Evolutionary conservation across 441 rosid genomes (phyloP).

Genomic region (Mallotus japonicus): DNA sequence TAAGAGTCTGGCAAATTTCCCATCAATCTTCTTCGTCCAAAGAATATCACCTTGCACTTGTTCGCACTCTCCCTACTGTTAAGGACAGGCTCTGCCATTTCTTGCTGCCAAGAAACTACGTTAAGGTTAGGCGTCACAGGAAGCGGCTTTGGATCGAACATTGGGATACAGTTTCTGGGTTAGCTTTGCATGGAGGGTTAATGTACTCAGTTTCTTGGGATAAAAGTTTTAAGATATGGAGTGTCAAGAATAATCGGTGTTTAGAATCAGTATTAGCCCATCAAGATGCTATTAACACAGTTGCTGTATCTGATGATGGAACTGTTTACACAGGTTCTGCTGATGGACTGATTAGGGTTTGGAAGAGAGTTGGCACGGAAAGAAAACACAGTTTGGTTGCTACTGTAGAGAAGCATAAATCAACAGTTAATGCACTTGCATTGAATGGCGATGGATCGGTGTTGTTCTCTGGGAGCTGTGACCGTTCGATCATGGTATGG

Average conservation of each 20-base stretch:
- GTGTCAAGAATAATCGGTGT: conserved; percentile 26
- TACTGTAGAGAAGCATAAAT: conserved; percentile 39
- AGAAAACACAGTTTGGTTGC: conserved; percentile 31
- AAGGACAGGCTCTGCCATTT: conserved; percentile 36
- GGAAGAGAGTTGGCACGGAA: conserved; percentile 30
- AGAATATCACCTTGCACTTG: conserved; percentile 31
- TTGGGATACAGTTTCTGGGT: conserved; percentile 44
- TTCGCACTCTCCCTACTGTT: conserved; percentile 43
- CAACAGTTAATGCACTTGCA: conserved; percentile 42
- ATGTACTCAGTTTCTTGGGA: conserved; percentile 56
- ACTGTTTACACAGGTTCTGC: conserved; percentile 42
- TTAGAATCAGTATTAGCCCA: conserved; percentile 46
- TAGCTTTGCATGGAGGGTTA: conserved; percentile 29
- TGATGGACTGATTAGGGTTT: conserved; percentile 40
- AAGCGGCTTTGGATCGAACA: conserved; percentile 53
- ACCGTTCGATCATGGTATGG: conserved; percentile 46
- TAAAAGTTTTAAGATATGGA: conserved; percentile 47
- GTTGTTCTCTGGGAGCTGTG: conserved; percentile 43
- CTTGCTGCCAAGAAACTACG: conserved; percentile 40
- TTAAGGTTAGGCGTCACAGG: conserved; percentile 43
- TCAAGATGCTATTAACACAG: conserved; percentile 42
- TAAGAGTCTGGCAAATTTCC: conserved; percentile 40
- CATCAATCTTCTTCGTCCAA: conserved; percentile 5
- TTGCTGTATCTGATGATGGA: conserved; percentile 37
- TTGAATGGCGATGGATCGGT: conserved; percentile 35